Evolutionary conservation across 2,329 filamentous ascomycete genomes (phyloP).

Genomic region (Pestalotiopsis sp.): DNA sequence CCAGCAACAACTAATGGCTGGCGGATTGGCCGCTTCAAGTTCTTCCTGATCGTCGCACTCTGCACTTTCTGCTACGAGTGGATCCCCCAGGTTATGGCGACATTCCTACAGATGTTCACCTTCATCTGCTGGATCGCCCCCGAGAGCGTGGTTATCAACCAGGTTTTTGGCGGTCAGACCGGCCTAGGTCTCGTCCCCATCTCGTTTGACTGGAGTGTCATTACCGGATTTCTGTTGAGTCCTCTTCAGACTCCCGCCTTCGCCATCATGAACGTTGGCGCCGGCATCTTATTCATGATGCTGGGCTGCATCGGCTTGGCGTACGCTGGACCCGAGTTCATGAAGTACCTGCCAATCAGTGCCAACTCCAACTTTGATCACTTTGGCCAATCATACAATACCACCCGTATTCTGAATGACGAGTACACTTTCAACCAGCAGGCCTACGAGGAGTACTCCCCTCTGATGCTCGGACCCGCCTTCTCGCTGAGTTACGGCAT

Average conservation of each 20-base stretch:
- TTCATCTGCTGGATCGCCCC: conserved; percentile 65
- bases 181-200: conserved; percentile 63
- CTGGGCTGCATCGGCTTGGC: conserved; percentile 44
- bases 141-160: conserved; percentile 61
- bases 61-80: conserved; percentile 62
- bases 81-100: conserved; percentile 66
- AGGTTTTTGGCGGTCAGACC: conserved; percentile 62
- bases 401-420: conserved; percentile 44
- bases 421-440: conserved; percentile 45
- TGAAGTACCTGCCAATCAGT: conserved; percentile 45
- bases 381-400: conserved; percentile 47
- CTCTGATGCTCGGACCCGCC: conserved; percentile 55
- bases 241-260: conserved; percentile 56
- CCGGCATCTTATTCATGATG: conserved; percentile 55
- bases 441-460: conserved; percentile 50
- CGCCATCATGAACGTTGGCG: conserved; percentile 58
- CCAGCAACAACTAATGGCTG: conserved; percentile 58
- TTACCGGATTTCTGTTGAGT: conserved; percentile 52
- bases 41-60: conserved; percentile 56
- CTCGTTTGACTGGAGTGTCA: conserved; percentile 57
- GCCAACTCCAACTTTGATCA: conserved; percentile 58
- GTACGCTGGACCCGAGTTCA: conserved; percentile 49
- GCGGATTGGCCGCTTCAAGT: conserved; percentile 59
- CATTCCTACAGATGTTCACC: conserved; percentile 63
- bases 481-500: conserved; percentile 60